Percentiles rank a stretch among this genome's conserved stretches.
These are phyloP conservation scores for Murraya paniculata DNA, from an alignment of 345 rosid genomes.

Conservation along the genomic window DNA sequence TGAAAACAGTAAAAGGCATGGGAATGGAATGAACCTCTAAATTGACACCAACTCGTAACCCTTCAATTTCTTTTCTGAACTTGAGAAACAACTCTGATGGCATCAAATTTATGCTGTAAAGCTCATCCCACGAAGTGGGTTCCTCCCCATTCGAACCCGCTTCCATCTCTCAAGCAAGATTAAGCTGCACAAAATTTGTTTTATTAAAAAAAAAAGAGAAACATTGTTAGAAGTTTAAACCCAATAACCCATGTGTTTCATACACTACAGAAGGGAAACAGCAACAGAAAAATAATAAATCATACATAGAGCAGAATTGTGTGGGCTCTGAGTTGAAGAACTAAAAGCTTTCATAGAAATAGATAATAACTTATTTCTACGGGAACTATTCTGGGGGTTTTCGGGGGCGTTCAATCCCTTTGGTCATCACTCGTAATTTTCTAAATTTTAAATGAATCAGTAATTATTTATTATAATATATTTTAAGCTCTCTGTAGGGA, in stretches of 20 bases:
- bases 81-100: slow-evolving; percentile 86
- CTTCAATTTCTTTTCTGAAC: slow-evolving; percentile 83
- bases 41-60: slow-evolving; percentile 84
- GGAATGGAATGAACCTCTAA: slow-evolving; percentile 50
- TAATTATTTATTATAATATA: too few relatives aligned
- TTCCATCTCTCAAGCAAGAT: slow-evolving; percentile 36
- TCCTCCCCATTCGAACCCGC: slow-evolving; percentile 43
- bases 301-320: background rate
- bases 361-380: background rate
- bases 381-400: background rate
- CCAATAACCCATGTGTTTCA: background rate
- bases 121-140: slow-evolving; percentile 83
- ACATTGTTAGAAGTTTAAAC: background rate
- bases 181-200: slow-evolving; percentile 5
- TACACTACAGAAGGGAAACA: background rate
- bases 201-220: background rate
- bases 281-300: background rate
- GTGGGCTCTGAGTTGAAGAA: background rate
- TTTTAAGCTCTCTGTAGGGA: background rate
- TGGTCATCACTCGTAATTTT: too few relatives aligned
- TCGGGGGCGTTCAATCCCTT: background rate
- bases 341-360: background rate
- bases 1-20: background rate
- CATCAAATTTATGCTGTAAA: slow-evolving; percentile 61
- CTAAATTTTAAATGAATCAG: background rate